Conservation (phyloP, 2,329 filamentous ascomycete genomes). For the Nannizziopsis barbatae region DNA sequence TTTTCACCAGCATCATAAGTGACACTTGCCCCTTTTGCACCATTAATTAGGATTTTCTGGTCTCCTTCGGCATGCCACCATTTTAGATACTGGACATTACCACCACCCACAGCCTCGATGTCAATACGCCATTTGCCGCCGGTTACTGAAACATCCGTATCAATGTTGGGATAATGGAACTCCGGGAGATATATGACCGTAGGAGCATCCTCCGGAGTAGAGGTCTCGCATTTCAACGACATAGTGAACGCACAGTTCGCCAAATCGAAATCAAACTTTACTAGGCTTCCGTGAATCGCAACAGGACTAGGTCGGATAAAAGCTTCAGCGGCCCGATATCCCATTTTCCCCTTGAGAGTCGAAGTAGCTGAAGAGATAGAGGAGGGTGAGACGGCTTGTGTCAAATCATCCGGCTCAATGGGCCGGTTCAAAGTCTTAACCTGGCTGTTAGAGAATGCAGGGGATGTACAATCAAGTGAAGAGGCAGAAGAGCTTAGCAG, state of each 20-base stretch:
- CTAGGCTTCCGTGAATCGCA: constrained; percentile 58
- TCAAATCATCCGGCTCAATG: constrained; percentile 66
- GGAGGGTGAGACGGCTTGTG: constrained; percentile 51
- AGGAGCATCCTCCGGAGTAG: constrained; percentile 53
- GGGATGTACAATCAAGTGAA: constrained; percentile 34
- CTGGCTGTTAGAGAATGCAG: constrained; percentile 45
- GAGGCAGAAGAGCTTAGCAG: constrained; percentile 26
- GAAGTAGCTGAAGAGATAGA: constrained; percentile 45
- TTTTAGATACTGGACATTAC: constrained; percentile 60
- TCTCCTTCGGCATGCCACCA: constrained; percentile 92
- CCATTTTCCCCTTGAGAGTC: constrained; percentile 49
- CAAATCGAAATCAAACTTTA: constrained; percentile 70
- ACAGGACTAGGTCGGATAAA: constrained; percentile 80
- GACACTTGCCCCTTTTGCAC: constrained; percentile 47
- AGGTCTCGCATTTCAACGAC: constrained; percentile 50
- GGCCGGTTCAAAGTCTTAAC: constrained; percentile 34
- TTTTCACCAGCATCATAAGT: constrained; percentile 57
- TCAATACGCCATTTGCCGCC: constrained; percentile 86
- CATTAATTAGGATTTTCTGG: constrained; percentile 66
- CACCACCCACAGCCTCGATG: constrained; percentile 57
- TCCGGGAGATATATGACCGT: constrained; percentile 81
- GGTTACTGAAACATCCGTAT: constrained; percentile 61
- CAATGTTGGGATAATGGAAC: constrained; percentile 75
- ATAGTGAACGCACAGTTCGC: constrained; percentile 66
- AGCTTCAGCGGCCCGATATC: constrained; percentile 83